Percentiles rank a stretch among this genome's conserved stretches.
phyloP scores from a whole-genome alignment of 1,284 basidiomycete genomes.

The Baeospora myosura region DNA sequence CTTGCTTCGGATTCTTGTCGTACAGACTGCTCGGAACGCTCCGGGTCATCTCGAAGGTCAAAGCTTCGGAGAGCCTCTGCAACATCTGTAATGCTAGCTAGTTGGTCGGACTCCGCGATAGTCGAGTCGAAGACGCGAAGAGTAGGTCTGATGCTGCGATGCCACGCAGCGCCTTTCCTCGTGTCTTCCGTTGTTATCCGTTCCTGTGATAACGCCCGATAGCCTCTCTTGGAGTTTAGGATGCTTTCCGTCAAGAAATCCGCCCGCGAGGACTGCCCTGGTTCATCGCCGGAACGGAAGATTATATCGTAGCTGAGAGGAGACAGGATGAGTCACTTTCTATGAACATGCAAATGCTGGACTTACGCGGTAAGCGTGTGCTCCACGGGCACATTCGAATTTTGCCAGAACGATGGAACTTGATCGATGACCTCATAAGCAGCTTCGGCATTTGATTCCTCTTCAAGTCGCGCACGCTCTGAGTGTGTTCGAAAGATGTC shows the following conservation, averaged over 20 bases:
- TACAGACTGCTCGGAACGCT: constrained; percentile 31
- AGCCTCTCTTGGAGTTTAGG: constrained; percentile 43
- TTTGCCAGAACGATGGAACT: constrained; percentile 51
- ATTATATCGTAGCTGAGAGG: constrained; percentile 51
- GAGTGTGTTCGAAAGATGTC: constrained; percentile 28
- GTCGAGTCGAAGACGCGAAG: constrained; percentile 35
- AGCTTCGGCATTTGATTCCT: constrained; percentile 29
- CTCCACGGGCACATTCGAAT: constrained; percentile 36
- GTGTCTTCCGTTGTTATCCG: constrained; percentile 37
- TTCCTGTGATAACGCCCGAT: constrained; percentile 41
- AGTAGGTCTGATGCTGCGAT: constrained; percentile 38
- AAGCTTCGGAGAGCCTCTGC: constrained; percentile 33
- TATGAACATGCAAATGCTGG: background rate
- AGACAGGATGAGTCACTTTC: background rate
- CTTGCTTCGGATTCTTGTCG: constrained; percentile 46
- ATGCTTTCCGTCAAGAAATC: constrained; percentile 49
- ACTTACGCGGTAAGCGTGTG: constrained; percentile 51
- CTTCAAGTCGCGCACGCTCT: constrained; percentile 21
- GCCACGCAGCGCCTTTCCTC: constrained; percentile 41
- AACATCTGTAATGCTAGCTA: constrained; percentile 24
- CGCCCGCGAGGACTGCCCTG: constrained; percentile 32
- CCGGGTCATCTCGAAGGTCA: constrained; percentile 27
- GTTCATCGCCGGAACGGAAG: constrained; percentile 44
- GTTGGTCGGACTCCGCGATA: constrained; percentile 27
- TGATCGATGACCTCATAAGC: constrained; percentile 43